phyloP scores from a whole-genome alignment of 345 rosid genomes.

The Eucalyptus microcorys region DNA sequence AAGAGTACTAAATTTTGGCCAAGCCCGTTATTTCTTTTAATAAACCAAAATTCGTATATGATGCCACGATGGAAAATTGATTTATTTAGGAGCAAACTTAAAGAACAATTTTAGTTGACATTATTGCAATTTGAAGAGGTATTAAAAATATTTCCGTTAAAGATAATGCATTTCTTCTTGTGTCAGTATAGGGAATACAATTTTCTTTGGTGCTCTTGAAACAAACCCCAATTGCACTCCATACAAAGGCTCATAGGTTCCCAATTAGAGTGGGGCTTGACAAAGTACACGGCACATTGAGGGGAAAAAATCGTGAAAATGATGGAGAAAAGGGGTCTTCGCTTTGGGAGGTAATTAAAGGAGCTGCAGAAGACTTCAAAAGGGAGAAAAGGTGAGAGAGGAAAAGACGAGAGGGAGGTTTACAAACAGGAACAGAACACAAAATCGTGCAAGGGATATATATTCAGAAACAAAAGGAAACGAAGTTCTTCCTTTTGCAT shows the following conservation, averaged over 20 bases:
- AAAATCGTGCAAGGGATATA: not conserved
- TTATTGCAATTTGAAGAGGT: not conserved
- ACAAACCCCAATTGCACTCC: not conserved
- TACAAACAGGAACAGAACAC: not conserved
- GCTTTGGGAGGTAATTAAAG: not conserved
- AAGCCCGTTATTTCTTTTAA: not conserved
- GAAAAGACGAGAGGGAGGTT: not conserved
- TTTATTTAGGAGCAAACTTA: not conserved
- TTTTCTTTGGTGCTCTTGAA: not conserved
- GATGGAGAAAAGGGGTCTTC: not conserved
- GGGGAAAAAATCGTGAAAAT: not conserved
- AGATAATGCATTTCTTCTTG: not conserved
- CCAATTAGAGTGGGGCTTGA: not conserved
- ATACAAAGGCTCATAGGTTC: not conserved
- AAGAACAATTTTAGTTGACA: not conserved
- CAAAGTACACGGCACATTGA: not conserved
- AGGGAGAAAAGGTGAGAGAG: not conserved
- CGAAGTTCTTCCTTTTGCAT: not conserved
- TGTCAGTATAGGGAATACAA: not conserved
- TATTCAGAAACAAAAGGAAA: not conserved
- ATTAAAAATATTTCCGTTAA: no score
- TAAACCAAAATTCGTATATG: not conserved
- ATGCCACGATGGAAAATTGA: not conserved
- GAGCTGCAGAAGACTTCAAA: not conserved
- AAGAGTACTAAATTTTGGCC: not conserved